These are phyloP conservation scores for Dictyostelium brefeldianum DNA, from an alignment of 78 protist species.

Conservation along the genomic window DNA sequence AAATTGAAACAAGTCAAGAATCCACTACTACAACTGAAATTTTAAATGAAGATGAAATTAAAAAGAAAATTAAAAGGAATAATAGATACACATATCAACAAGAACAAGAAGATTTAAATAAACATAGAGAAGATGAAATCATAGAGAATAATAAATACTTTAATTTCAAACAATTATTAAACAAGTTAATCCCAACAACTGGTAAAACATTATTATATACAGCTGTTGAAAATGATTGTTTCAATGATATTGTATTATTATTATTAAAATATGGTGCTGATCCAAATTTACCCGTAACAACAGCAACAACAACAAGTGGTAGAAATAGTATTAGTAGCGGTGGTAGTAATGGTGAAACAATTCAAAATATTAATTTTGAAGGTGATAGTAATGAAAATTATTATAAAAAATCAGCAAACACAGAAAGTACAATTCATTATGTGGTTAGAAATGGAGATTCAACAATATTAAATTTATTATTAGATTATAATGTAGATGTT, in stretches of 20 bases:
- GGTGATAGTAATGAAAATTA: neutral
- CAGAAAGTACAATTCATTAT: slow-evolving; percentile 35
- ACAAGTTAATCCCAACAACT: neutral
- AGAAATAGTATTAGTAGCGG: neutral
- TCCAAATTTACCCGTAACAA: neutral
- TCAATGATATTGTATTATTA: slow-evolving; percentile 3
- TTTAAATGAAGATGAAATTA: neutral
- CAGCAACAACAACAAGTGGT: neutral
- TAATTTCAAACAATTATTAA: neutral
- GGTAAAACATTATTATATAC: slow-evolving; percentile 20
- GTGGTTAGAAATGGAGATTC: slow-evolving; percentile 26
- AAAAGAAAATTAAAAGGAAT: neutral
- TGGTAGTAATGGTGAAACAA: neutral
- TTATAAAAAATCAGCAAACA: slow-evolving; percentile 13
- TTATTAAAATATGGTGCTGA: slow-evolving; percentile 4
- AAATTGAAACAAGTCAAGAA: neutral
- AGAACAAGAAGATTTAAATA: neutral
- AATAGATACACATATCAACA: neutral
- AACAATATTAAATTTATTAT: neutral
- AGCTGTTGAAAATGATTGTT: slow-evolving; percentile 5
- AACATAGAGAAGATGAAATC: neutral
- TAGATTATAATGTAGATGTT: slow-evolving; percentile 1
- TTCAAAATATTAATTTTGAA: neutral
- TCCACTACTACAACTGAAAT: no score
- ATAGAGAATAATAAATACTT: neutral